These are phyloP conservation scores for Penicillium sp. DNA, from an alignment of 2,329 filamentous ascomycete species.

Conservation along the genomic window DNA sequence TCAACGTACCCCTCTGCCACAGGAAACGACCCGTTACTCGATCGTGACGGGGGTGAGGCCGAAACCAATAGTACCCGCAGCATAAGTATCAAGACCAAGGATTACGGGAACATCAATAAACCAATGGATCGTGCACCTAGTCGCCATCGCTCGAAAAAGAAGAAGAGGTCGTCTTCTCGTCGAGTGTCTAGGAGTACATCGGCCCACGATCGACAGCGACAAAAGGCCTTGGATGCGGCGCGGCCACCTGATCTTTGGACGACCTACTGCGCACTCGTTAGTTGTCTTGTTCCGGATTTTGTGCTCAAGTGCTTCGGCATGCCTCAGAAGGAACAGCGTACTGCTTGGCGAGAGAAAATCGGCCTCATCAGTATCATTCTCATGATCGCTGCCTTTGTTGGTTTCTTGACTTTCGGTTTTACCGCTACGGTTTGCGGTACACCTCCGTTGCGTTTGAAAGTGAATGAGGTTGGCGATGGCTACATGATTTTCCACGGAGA, in stretches of 20 bases:
- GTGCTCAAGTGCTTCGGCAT: slow-evolving; percentile 82
- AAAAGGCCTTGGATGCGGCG: slow-evolving; percentile 62
- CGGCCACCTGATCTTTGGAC: slow-evolving; percentile 88
- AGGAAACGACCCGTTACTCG: slow-evolving; percentile 82
- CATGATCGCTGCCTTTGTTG: slow-evolving; percentile 80
- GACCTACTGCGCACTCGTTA: slow-evolving; percentile 88
- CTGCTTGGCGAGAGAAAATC: slow-evolving; percentile 98
- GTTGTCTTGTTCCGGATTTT: slow-evolving; percentile 90
- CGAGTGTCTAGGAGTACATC: slow-evolving; percentile 55
- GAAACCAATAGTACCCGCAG: slow-evolving; percentile 63
- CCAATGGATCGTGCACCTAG: slow-evolving; percentile 45
- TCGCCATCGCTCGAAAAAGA: slow-evolving; percentile 38
- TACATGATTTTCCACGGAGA: slow-evolving; percentile 97
- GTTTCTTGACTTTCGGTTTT: slow-evolving; percentile 96
- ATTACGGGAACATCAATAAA: slow-evolving; percentile 37
- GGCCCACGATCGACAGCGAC: slow-evolving; percentile 59
- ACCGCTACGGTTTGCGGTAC: slow-evolving; percentile 79
- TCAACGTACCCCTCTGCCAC: slow-evolving; percentile 84
- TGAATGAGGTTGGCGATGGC: slow-evolving; percentile 75
- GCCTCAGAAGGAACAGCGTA: slow-evolving; percentile 77
- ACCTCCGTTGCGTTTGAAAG: slow-evolving; percentile 68
- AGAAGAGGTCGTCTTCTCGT: slow-evolving; percentile 63
- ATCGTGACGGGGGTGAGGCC: slow-evolving; percentile 58
- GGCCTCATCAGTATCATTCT: slow-evolving; percentile 92
- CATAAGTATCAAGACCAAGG: slow-evolving; percentile 52